Evolutionary conservation across 768 basidiomycete species (phyloP), one percentile per base, ranked within the genome.

Genomic region (Mycena vitilis): DNA sequence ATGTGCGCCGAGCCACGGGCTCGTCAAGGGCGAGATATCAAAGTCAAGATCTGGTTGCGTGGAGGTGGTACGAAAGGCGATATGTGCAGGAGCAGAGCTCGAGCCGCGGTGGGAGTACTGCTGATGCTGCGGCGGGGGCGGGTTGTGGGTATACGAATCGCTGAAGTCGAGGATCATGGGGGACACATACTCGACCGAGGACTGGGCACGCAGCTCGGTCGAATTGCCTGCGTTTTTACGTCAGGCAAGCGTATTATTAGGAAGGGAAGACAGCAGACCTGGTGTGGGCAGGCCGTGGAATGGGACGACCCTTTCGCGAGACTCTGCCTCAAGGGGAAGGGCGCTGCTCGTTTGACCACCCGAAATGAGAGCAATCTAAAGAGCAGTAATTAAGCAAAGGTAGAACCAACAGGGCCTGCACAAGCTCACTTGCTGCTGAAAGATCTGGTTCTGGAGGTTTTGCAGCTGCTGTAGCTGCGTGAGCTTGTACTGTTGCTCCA

Each of bases 391-490:
- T n/a, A 34, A 48, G 20, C 37, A 57, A 47, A 23, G 38, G 6
- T 30, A 30, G 30, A 30, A 20, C 60, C 25, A 49, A 22, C 42
- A 57, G 18, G 13, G 55, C 42, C 73, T 58, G 55, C 66, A 38
- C 60, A 58, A 55, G 48, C 87, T 69, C 64, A 91, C 95, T 89
- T 95, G 95, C 76, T 95, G 94, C 74, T 95, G 94, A 66, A 95
- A 93, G 67, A 95, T 92, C 82, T 94, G 91, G 65, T 90, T 90
- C 75, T 96, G 93, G 15, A 91, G 82, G 76, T 92, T 89, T 75
- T 91, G 92, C 11, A 92, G 82, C 76, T 92, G 89, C 69, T 92
- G 94, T 4, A 95, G 82, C 76, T 93, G 92, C 2, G 87, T 86
- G 52, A 95, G 83, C 76, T 91, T 91, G 81, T 93, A 87, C 77